A percentile compares a stretch with the other conserved stretches of the same genome.
phyloP scores from a whole-genome alignment of 1,284 basidiomycete genomes.

The Phylloboletellus chloephorus region DNA sequence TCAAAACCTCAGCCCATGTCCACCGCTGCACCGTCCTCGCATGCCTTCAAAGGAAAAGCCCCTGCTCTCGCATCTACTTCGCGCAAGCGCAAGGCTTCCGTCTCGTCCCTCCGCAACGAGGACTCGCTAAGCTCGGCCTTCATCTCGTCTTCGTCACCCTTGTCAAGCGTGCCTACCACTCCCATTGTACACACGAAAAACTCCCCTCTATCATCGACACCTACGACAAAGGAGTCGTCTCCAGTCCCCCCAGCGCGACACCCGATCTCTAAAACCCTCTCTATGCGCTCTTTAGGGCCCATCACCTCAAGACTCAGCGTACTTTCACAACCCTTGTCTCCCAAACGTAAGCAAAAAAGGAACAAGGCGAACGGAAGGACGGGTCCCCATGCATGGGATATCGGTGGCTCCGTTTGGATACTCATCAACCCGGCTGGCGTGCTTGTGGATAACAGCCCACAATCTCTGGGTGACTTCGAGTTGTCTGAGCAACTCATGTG shows the following conservation, averaged over 20 bases:
- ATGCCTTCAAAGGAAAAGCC: constrained; percentile 11
- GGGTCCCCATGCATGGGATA: constrained; percentile 18
- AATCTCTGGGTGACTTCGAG: constrained; percentile 11
- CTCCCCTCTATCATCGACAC: constrained; percentile 9
- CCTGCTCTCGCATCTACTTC: constrained; percentile 13
- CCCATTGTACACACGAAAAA: constrained; percentile 13
- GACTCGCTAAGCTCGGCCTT: constrained; percentile 9
- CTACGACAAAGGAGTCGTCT: background rate
- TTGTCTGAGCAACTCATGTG: constrained; percentile 34
- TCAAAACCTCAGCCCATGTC: constrained; percentile 6
- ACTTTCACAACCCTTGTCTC: constrained; percentile 20
- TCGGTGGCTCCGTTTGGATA: constrained; percentile 40
- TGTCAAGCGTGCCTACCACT: constrained; percentile 24
- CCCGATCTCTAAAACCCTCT: constrained; percentile 10
- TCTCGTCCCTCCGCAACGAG: constrained; percentile 7
- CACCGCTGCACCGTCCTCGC: constrained; percentile 15
- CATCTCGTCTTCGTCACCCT: constrained; percentile 23
- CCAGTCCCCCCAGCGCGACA: constrained; percentile 7
- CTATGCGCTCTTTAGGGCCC: constrained; percentile 12
- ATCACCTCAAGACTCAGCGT: constrained; percentile 11
- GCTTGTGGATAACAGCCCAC: constrained; percentile 24
- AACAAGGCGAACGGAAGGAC: constrained; percentile 4
- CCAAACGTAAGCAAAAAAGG: constrained; percentile 21
- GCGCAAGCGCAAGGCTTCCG: constrained; percentile 28
- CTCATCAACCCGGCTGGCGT: constrained; percentile 35